Evolutionary conservation across 225 moss, liverwort and hornwort genomes (phyloP).

Genomic region (Climacium dendroides): DNA sequence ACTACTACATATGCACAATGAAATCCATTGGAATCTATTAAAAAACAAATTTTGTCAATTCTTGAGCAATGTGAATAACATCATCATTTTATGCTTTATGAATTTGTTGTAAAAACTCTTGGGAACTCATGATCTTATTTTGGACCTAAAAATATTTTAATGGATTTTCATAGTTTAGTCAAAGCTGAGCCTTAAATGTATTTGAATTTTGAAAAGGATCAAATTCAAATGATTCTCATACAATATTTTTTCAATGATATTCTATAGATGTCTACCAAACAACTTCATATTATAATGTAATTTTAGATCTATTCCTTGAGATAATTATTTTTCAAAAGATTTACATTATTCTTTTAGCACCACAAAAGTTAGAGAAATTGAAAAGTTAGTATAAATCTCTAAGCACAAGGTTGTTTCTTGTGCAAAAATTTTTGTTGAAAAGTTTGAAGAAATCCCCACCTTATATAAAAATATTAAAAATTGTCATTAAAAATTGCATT

Average conservation of each 20-base stretch:
- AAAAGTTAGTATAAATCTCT: background rate
- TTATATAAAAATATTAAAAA: accelerated
- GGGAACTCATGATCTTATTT: no score
- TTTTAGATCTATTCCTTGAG: accelerated
- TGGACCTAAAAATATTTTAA: no score
- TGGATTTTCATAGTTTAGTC: background rate
- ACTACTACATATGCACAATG: background rate
- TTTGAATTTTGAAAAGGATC: background rate
- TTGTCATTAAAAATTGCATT: accelerated
- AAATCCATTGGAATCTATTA: background rate
- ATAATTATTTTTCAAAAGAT: background rate
- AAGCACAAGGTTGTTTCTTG: background rate
- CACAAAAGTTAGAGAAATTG: background rate
- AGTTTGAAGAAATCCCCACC: background rate
- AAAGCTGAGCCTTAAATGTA: background rate
- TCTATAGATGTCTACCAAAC: accelerated
- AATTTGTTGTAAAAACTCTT: no score
- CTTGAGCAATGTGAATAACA: accelerated
- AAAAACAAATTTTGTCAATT: no score
- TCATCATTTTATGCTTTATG: background rate
- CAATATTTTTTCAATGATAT: background rate
- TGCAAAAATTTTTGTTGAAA: no score
- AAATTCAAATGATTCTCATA: background rate
- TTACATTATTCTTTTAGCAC: background rate
- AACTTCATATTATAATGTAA: background rate